phyloP scores from a whole-genome alignment of 768 basidiomycete species.

The Dacryopinax primogenitus region DNA sequence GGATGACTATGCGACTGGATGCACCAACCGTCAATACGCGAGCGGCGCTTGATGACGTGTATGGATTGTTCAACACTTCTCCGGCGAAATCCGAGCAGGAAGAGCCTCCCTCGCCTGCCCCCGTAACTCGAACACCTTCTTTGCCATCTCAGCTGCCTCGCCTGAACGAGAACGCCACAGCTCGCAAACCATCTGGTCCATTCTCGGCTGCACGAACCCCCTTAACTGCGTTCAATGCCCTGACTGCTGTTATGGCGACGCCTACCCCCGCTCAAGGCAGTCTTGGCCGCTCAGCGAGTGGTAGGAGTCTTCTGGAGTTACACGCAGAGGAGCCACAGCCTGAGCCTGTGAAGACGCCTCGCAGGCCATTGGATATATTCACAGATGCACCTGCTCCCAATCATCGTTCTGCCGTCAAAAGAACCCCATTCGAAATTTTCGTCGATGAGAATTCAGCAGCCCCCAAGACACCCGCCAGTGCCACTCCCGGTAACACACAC shows the following conservation, averaged over 20 bases:
- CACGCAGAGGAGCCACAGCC: conserved; percentile 17
- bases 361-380: conserved; percentile 2
- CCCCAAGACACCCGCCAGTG: neutral
- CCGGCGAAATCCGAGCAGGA: conserved; percentile 42
- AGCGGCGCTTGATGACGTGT: conserved; percentile 85
- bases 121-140: neutral
- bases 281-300: conserved; percentile 7
- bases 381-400: conserved; percentile 9
- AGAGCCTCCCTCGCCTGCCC: neutral
- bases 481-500: conserved; percentile 14
- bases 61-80: conserved; percentile 82
- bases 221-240: neutral
- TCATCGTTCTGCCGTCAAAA: neutral
- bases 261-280: conserved; percentile 26
- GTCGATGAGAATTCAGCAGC: conserved; percentile 10
- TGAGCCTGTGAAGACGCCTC: neutral
- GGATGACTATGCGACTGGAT: neutral
- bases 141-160: neutral
- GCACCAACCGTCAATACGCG: conserved; percentile 88
- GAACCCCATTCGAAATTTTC: conserved; percentile 12
- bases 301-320: neutral
- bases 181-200: conserved; percentile 15
- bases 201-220: conserved; percentile 20
- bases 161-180: conserved; percentile 18
- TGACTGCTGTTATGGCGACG: conserved; percentile 17